Base-by-base conservation (phyloP, 495 filamentous ascomycete species). In the Neurospora sp. region DNA sequence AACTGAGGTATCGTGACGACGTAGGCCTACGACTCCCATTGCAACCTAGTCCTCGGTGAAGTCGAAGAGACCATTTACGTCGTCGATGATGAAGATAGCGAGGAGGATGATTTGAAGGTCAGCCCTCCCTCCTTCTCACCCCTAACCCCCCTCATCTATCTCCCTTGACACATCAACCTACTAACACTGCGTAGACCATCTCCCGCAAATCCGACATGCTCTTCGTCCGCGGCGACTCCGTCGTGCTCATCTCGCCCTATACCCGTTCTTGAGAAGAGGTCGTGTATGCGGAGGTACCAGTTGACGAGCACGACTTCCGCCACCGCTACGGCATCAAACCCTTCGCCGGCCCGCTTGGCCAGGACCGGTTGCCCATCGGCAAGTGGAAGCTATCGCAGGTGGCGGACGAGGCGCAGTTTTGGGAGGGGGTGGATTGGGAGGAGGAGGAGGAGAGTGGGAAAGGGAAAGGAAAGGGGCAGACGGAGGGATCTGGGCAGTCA, bases 121-220 rank as follows among this genome's bases (percentile, higher is more conserved):
- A 41, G 73, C n/a, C 9, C 2, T 5, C n/a, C 7, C 2, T 5
- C n/a, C 7, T n/a, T 9, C 8, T 11, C 12, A 14, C 18, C 16
- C 2, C 40, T 12, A 8, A n/a, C 18, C 68, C 9, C 37, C 41
- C 44, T 31, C 39, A 12, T 39, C 27, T 3, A 39, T 10, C 38
- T 39, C 38, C 38, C 38, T 10, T 39, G 38, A 16, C 39, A 16
- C 39, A 41, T 41, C 39, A 41, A 37, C 20, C 4, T 8, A 12
- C 42, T 14, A 9, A 65, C 53, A 16, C 0, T 4, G 1, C 0
- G n/a, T 74, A 97, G 94, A 97, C 93, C 12, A 89, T 94, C 71
- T 96, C 94, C 81, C 97, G 96, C 83, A 95, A 97, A 78, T 94
- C 93, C 53, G 96, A 98, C 79, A 99, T 98, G 96, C 84, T 99